Evolutionary conservation across 1,139 yeast genomes (phyloP).

Genomic region (Scheffersomyces lignicola): DNA sequence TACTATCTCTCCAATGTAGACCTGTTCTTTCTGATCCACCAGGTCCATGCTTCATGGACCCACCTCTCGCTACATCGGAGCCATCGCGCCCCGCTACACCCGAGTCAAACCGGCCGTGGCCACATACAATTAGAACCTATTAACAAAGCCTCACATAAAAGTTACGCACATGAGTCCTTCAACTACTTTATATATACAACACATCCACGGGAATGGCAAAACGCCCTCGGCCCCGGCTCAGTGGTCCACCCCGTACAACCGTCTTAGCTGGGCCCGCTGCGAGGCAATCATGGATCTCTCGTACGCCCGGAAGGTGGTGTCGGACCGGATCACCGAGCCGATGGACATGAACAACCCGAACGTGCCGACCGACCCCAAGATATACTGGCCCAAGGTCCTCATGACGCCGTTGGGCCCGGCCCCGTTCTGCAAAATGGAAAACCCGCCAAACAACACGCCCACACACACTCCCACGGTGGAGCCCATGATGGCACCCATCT

Average conservation of each 20-base stretch:
- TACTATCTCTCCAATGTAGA: too few species aligned
- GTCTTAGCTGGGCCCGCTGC: conserved; percentile 39
- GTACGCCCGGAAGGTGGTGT: conserved; percentile 44
- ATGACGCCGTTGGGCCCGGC: conserved; percentile 98
- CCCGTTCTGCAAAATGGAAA: conserved; percentile 87
- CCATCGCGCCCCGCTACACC: too few species aligned
- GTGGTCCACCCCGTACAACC: conserved; percentile 20
- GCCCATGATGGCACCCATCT: conserved; percentile 98
- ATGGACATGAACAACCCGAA: conserved; percentile 95
- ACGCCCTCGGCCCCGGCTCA: too few species aligned
- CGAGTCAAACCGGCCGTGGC: too few species aligned
- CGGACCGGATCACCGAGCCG: conserved; percentile 91
- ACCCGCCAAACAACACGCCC: conserved; percentile 92
- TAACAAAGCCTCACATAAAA: too few species aligned
- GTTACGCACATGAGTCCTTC: too few species aligned
- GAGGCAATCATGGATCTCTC: conserved; percentile 37
- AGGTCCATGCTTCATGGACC: too few species aligned
- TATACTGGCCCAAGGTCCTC: conserved; percentile 95
- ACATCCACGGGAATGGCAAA: too few species aligned
- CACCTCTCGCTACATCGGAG: too few species aligned
- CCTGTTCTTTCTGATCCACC: too few species aligned
- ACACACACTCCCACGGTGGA: conserved; percentile 94
- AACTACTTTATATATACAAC: too few species aligned
- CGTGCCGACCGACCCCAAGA: conserved; percentile 95
- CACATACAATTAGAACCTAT: too few species aligned